Percentiles rank a stretch among this genome's conserved stretches.
phyloP scores from a whole-genome alignment of 495 filamentous ascomycete genomes.

The Tuber aestivum region DNA sequence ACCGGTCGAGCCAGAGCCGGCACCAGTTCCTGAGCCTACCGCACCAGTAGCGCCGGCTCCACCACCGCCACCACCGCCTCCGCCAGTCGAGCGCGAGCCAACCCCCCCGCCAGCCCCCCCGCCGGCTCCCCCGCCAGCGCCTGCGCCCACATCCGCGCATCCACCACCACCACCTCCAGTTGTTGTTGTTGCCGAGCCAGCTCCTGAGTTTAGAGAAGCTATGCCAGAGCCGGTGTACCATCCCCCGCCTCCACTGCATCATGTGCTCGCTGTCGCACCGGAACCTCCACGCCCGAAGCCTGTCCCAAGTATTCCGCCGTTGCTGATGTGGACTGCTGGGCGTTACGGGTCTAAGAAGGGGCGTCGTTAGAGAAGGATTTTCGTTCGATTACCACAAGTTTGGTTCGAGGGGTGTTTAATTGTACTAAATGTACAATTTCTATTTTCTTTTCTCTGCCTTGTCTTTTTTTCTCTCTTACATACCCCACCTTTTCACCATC shows the following conservation, averaged over 20 bases:
- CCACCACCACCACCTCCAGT: constrained; percentile 24
- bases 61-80: constrained; percentile 14
- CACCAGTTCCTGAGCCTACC: constrained; percentile 20
- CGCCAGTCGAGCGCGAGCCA: constrained; percentile 21
- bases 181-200: constrained; percentile 16
- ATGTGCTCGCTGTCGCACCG: constrained; percentile 14
- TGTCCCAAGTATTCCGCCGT: constrained; percentile 31
- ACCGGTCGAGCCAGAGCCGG: constrained; percentile 16
- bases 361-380: not conserved
- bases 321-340: constrained; percentile 43
- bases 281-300: constrained; percentile 22
- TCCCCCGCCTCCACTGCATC: constrained; percentile 16
- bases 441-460: not conserved
- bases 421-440: not conserved
- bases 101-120: constrained; percentile 4
- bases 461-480: not conserved
- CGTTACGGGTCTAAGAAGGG: constrained; percentile 35
- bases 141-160: constrained; percentile 25
- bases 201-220: constrained; percentile 6
- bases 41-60: constrained; percentile 20
- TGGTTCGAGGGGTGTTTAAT: not conserved
- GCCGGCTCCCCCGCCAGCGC: constrained; percentile 10
- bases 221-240: constrained; percentile 15
- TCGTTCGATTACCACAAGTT: not conserved
- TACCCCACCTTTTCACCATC: not conserved